Evolutionary conservation across 805 yeast genomes (phyloP).

Genomic region (Starmerella riodocensis): DNA sequence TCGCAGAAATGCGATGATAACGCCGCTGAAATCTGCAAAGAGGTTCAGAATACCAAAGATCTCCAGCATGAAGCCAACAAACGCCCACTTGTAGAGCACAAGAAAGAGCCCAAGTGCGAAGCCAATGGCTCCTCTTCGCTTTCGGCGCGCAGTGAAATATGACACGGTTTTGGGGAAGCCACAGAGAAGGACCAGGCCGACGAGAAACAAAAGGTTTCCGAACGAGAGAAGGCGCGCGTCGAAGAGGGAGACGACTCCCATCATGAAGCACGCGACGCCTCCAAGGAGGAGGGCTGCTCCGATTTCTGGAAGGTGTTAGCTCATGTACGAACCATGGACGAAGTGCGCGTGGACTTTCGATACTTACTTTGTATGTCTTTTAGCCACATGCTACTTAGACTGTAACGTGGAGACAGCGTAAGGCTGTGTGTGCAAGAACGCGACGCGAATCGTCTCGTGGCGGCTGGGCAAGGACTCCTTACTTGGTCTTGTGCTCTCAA

Average conservation of each 20-base stretch:
- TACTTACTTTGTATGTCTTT: constrained; percentile 30
- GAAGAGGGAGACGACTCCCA: constrained; percentile 76
- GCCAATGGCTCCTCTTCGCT: constrained; percentile 74
- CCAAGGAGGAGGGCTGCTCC: constrained; percentile 83
- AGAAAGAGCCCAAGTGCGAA: constrained; percentile 62
- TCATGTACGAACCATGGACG: background rate
- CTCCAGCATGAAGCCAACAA: constrained; percentile 75
- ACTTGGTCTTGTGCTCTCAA: no score
- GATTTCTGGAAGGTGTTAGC: constrained; percentile 40
- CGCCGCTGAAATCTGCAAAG: constrained; percentile 88
- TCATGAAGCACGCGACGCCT: constrained; percentile 56
- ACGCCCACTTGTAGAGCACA: constrained; percentile 63
- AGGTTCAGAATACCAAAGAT: constrained; percentile 78
- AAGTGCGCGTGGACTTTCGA: constrained; percentile 12
- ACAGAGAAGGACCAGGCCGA: constrained; percentile 75
- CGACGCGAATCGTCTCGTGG: no score
- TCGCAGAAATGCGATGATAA: constrained; percentile 73
- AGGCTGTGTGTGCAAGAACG: no score
- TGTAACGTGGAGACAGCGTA: no score
- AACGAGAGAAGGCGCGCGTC: constrained; percentile 80
- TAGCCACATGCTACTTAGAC: no score
- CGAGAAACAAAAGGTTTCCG: constrained; percentile 67
- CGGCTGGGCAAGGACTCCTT: no score
- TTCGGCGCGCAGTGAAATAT: constrained; percentile 77
- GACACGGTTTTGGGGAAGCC: constrained; percentile 73